phyloP scores from a whole-genome alignment of 345 rosid genomes.

The Eucalyptus virginea region DNA sequence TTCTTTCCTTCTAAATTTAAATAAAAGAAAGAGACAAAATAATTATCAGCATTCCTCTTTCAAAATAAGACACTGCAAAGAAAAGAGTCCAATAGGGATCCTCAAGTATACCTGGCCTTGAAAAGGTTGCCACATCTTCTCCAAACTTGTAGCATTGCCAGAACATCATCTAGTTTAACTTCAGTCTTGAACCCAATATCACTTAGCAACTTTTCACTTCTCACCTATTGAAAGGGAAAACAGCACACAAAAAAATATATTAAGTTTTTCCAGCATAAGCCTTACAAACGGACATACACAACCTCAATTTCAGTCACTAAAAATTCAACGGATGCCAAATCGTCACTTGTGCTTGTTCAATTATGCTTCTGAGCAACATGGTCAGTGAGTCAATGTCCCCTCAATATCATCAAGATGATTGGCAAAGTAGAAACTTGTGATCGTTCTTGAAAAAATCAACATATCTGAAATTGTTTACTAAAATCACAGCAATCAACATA shows the following conservation, averaged over 20 bases:
- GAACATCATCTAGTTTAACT: conserved; percentile 22
- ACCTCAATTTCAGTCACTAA: not conserved
- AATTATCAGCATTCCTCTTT: not conserved
- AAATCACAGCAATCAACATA: not conserved
- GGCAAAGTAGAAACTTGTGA: not conserved
- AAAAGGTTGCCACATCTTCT: conserved; percentile 11
- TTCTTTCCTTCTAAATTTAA: not conserved
- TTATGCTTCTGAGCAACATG: not conserved
- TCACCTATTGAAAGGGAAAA: conserved; percentile 9
- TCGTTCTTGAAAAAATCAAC: not conserved
- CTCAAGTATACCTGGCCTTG: conserved; percentile 14
- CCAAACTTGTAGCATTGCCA: conserved; percentile 13
- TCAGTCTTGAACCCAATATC: conserved; percentile 29
- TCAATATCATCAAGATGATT: not conserved
- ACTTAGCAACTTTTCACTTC: conserved; percentile 9
- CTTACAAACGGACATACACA: not conserved
- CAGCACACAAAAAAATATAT: not conserved
- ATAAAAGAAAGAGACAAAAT: not conserved
- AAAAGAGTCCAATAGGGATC: not conserved
- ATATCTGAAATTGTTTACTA: not conserved
- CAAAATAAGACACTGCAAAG: not conserved
- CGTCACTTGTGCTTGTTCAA: not conserved
- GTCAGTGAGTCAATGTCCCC: not conserved
- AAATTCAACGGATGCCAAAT: not conserved
- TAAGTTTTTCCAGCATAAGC: not conserved